phyloP scores from a whole-genome alignment of 371 early-diverging fungal genomes.

The Thermomucor indicae-seudaticae region DNA sequence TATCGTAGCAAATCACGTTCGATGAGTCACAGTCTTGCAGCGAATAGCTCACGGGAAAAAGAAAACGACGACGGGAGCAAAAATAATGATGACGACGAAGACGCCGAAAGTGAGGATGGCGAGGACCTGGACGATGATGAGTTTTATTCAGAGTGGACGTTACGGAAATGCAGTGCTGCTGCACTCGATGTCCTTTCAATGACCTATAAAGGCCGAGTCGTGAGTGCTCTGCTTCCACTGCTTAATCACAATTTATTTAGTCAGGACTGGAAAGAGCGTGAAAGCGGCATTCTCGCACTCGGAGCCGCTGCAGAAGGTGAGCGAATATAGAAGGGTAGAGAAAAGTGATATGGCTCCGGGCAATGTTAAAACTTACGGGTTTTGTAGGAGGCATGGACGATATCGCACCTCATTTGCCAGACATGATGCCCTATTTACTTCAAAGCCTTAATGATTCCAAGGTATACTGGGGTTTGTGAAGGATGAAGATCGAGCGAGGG shows the following conservation, averaged over 20 bases:
- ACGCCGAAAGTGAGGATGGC: slow-evolving; percentile 80
- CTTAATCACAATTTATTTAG: slow-evolving; percentile 73
- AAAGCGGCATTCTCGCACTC: slow-evolving; percentile 91
- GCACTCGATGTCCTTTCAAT: slow-evolving; percentile 86
- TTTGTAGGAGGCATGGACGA: slow-evolving; percentile 63
- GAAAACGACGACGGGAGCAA: slow-evolving; percentile 1
- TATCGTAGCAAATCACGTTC: slow-evolving; percentile 38
- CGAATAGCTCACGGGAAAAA: too few species aligned
- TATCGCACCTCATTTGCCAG: slow-evolving; percentile 84
- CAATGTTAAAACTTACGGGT: neutral
- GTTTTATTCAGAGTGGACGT: slow-evolving; percentile 87
- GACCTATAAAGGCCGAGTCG: slow-evolving; percentile 71
- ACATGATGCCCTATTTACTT: slow-evolving; percentile 78
- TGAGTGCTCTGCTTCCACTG: slow-evolving; percentile 73
- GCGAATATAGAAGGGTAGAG: neutral
- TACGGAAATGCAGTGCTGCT: slow-evolving; percentile 95
- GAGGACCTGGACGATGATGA: slow-evolving; percentile 91
- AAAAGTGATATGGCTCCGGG: neutral
- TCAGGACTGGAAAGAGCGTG: slow-evolving; percentile 83
- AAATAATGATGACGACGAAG: slow-evolving; percentile 49
- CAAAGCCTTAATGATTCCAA: slow-evolving; percentile 70
- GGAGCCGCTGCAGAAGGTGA: slow-evolving; percentile 93
- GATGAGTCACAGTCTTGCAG: neutral
- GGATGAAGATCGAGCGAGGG: slow-evolving; percentile 1
- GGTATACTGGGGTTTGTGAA: slow-evolving; percentile 24